Evolutionary conservation across 2,329 filamentous ascomycete species (phyloP).

Genomic region (Botrytis byssoidea): DNA sequence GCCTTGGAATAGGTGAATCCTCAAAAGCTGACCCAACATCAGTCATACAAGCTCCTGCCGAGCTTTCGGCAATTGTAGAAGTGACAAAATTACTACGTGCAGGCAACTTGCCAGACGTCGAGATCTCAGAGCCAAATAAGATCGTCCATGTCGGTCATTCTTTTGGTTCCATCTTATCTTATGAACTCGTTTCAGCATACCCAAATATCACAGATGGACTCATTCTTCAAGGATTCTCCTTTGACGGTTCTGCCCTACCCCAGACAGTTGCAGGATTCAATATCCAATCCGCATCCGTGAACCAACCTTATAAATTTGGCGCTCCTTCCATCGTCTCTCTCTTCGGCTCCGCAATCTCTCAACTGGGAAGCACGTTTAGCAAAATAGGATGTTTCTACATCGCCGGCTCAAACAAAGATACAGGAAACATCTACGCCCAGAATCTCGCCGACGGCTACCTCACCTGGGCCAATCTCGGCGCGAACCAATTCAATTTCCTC

Average conservation of each 20-base stretch:
- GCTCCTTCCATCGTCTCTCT: neutral
- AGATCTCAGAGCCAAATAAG: conserved; percentile 1
- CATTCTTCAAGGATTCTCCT: conserved; percentile 20
- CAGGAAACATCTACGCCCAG: neutral
- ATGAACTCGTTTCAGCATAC: conserved; percentile 10
- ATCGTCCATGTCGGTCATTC: conserved; percentile 18
- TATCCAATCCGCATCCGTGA: neutral
- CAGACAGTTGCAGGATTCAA: conserved; percentile 12
- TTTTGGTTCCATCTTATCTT: conserved; percentile 13
- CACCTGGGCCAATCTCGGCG: conserved; percentile 14
- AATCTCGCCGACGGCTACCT: conserved; percentile 8
- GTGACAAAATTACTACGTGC: conserved; percentile 11
- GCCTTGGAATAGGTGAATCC: conserved; percentile 15
- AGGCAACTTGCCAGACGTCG: neutral
- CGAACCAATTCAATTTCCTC: conserved; percentile 17
- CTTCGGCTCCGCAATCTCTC: neutral
- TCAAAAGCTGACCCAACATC: conserved; percentile 8
- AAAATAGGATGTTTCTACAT: conserved; percentile 1
- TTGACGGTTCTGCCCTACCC: neutral
- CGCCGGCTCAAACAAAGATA: neutral
- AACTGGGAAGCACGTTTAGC: neutral
- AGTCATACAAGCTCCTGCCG: conserved; percentile 12
- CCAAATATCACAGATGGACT: conserved; percentile 14
- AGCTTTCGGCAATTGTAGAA: conserved; percentile 14
- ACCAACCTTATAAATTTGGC: neutral